Base-by-base conservation (phyloP, 352 stramenopile genomes). In the Sclerospora graminicola region DNA sequence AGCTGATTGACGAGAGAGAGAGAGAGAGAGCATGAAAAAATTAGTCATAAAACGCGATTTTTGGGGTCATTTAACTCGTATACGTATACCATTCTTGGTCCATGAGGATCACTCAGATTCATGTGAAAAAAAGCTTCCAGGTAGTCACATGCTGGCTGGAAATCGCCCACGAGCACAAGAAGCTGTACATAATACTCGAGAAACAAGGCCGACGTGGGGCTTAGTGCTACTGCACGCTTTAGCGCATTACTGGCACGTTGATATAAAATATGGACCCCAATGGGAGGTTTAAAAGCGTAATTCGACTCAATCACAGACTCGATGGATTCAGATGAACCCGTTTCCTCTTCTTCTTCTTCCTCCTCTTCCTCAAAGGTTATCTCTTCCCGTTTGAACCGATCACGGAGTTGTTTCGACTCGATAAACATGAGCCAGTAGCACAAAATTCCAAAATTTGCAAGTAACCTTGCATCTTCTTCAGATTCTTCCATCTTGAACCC, bases 351-450 rank as follows among this genome's bases (percentile, higher is more conserved):
- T 13, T 60, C 49, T 19, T 63, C 54, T 8, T 64, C 41, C 0
- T 61, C 57, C 5, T 69, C 47, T 0, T 63, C 57, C 6, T 69
- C 47, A 1, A 60, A 43, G 0, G 54, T 51, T 11, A 62, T 38
- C 13, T 56, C 30, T 51, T 71, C 57, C 11, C 51, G 55, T 34
- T 57, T 58, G 1, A 83, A 67, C 31, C 63, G 64, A 11, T 70
- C 53, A 16, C 79, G 75, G 1, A 91, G 41, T 31, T 85, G 69
- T 41, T 60, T 58, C 10, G 76, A 87, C 45, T 91, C 80, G 33
- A 86, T 69, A 38, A 91, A 71, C 18, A 91, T 55, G 21, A 91
- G 57, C 80, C 80, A 91, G 41, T 89, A 91, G 51, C 80, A 89
- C 24, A 91, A 39, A 33, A 87, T 73, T 0, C 80, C 80, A 48